phyloP scores from a whole-genome alignment of 1,139 yeast species.

The Hanseniaspora sp. region DNA sequence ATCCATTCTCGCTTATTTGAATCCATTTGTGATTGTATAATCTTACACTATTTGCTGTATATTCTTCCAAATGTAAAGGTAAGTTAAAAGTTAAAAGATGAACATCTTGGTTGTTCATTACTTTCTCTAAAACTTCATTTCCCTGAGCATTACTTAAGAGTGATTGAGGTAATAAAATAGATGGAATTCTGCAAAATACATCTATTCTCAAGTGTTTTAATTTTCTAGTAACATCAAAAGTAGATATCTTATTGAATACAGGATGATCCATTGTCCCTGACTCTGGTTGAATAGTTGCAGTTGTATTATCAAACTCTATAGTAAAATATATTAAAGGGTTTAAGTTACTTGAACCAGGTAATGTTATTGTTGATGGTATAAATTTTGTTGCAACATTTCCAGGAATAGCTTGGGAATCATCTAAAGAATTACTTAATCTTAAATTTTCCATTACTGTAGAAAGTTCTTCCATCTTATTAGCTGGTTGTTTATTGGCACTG shows the following conservation, averaged over 20 bases:
- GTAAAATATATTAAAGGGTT: slow-evolving; percentile 57
- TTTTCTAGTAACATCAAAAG: slow-evolving; percentile 75
- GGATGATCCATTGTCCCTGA: slow-evolving; percentile 57
- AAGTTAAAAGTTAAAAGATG: slow-evolving; percentile 30
- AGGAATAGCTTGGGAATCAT: slow-evolving; percentile 18
- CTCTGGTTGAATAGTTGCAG: slow-evolving; percentile 70
- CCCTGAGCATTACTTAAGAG: slow-evolving; percentile 29
- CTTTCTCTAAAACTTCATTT: slow-evolving; percentile 30
- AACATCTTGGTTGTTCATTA: slow-evolving; percentile 34
- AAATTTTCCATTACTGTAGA: slow-evolving; percentile 14
- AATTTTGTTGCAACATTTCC: slow-evolving; percentile 31
- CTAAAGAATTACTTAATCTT: background rate
- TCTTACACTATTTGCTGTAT: slow-evolving; percentile 32
- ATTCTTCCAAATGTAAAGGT: slow-evolving; percentile 32
- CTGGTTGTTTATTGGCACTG: slow-evolving; percentile 13
- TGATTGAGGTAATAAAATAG: slow-evolving; percentile 43
- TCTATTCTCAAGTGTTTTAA: slow-evolving; percentile 51
- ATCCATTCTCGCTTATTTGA: slow-evolving; percentile 30
- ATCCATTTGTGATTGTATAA: slow-evolving; percentile 41
- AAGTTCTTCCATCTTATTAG: slow-evolving; percentile 12
- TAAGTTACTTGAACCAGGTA: slow-evolving; percentile 40
- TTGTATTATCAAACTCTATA: slow-evolving; percentile 70
- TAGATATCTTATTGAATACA: slow-evolving; percentile 75
- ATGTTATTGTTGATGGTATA: slow-evolving; percentile 57
- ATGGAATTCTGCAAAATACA: slow-evolving; percentile 67